Evolutionary conservation across 495 filamentous ascomycete genomes (phyloP).

Genomic region (Bacidia gigantensis): DNA sequence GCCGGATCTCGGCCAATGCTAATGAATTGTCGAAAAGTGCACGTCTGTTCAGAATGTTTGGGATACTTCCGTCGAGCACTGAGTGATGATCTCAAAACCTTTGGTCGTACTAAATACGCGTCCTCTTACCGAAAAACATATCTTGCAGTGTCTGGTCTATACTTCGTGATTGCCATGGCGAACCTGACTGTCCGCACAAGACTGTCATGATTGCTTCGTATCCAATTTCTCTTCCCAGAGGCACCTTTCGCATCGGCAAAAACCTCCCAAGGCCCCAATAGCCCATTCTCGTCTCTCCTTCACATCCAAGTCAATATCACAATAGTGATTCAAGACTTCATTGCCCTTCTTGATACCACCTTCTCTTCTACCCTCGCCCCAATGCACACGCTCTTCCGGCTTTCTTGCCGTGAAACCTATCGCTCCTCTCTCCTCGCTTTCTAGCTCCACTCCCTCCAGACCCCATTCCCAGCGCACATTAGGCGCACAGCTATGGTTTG

Average conservation of each 20-base stretch:
- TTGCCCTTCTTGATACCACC: slow-evolving; percentile 59
- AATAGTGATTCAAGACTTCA: slow-evolving; percentile 89
- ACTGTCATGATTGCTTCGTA: too few species aligned
- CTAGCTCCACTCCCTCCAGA: not conserved
- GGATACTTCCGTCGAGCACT: too few species aligned
- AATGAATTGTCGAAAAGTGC: too few species aligned
- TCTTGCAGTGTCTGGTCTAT: too few species aligned
- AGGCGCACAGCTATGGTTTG: slow-evolving; percentile 89
- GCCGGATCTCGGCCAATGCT: too few species aligned
- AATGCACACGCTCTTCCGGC: slow-evolving; percentile 32
- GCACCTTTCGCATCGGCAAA: slow-evolving; percentile 73
- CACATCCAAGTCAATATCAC: slow-evolving; percentile 68
- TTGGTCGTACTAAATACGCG: too few species aligned
- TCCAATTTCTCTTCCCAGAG: slow-evolving; percentile 38
- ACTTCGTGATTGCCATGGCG: too few species aligned
- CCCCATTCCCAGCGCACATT: slow-evolving; percentile 93
- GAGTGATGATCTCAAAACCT: too few species aligned
- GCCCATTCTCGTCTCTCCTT: slow-evolving; percentile 80
- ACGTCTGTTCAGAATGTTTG: too few species aligned
- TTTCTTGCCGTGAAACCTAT: slow-evolving; percentile 51
- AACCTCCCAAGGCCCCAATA: slow-evolving; percentile 66
- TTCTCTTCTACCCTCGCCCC: slow-evolving; percentile 20
- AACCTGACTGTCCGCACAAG: too few species aligned
- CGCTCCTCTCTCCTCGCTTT: slow-evolving; percentile 34
- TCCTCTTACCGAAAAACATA: too few species aligned